Evolutionary conservation across 306 rosid genomes (phyloP).

Genomic region (Dryas drummondii): DNA sequence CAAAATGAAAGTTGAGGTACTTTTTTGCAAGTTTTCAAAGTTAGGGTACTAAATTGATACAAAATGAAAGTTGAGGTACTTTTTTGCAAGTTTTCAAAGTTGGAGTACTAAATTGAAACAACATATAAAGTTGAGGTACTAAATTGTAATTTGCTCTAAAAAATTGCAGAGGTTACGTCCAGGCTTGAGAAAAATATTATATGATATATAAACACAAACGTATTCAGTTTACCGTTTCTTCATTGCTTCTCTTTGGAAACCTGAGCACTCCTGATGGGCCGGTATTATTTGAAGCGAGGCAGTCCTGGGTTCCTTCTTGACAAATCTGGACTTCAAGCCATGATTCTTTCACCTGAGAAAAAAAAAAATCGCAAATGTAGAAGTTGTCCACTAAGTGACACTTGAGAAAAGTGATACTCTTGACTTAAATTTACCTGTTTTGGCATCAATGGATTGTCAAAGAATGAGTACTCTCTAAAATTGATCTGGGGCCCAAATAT

Average conservation of each 20-base stretch:
- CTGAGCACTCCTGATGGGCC: slow-evolving; percentile 51
- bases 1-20: too few species aligned
- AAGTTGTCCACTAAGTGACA: slow-evolving; percentile 16
- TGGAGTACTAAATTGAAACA: too few species aligned
- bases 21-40: too few species aligned
- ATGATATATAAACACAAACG: background rate
- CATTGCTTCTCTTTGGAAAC: slow-evolving; percentile 88
- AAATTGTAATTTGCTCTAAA: too few species aligned
- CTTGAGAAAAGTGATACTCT: background rate
- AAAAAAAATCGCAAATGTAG: slow-evolving; percentile 19
- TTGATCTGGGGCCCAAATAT: slow-evolving; percentile 74
- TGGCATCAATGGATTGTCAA: slow-evolving; percentile 78
- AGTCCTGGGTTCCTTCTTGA: slow-evolving; percentile 57
- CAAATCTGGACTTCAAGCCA: slow-evolving; percentile 91
- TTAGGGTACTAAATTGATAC: too few species aligned
- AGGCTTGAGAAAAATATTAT: too few species aligned
- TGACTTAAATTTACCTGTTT: slow-evolving; percentile 48
- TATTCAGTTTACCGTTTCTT: slow-evolving; percentile 61
- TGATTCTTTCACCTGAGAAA: slow-evolving; percentile 70
- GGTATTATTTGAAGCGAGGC: slow-evolving; percentile 54
- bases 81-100: too few species aligned
- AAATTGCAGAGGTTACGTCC: too few species aligned
- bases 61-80: too few species aligned
- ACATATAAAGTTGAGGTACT: too few species aligned
- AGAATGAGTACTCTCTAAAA: slow-evolving; percentile 83